Base-by-base conservation (phyloP, 306 rosid genomes). In the Cicer cuneatum region DNA sequence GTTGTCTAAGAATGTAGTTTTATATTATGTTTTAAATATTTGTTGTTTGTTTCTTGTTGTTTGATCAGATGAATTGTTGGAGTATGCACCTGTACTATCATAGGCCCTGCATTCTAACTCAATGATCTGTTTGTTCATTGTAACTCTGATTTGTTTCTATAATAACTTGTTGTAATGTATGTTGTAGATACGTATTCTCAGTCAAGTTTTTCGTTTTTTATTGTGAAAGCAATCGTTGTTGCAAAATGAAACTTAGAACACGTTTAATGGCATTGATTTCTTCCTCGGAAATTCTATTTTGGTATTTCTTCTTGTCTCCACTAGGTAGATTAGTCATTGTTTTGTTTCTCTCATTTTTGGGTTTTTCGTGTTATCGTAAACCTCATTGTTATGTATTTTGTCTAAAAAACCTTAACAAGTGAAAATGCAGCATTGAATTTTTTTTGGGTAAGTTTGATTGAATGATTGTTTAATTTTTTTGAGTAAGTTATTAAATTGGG, bases 21-120 rank as follows among this genome's bases (percentile, higher is more conserved):
- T 77, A 12, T 47, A 29, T 39, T 65, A 43, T 65, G 37, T 19
- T 57, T 4, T 7, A 16, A 41, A 18, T 69, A 24, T 7, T 56
- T 12, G 12, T 7, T 10, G 6, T 39, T 74, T 62, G 38, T 40
- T 49, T 47, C 49, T 62, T 4, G 66, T 73, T 75, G 59, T 58
- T 7, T 53, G 70, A 29, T 67, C 49, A 8, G 96, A 84, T 52
- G 93, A 88, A 63, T 88, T 92, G 96, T 79, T 94, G 64, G 98
- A 94, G 64, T 88, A 80, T 63, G 92, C 96, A 69, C 88, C 94
- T 45, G 60, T 74, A 69, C 73, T 94, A 21, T 91, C 86, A 8
- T 80, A 3, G 97, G 98, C 70, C 82, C 98, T 68, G 85, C 96
- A 41, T 90, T 94, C n/a, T n/a, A n/a, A n/a, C n/a, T n/a, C n/a